Conservation (phyloP, 208 protist species). For the Angomonas deanei region DNA sequence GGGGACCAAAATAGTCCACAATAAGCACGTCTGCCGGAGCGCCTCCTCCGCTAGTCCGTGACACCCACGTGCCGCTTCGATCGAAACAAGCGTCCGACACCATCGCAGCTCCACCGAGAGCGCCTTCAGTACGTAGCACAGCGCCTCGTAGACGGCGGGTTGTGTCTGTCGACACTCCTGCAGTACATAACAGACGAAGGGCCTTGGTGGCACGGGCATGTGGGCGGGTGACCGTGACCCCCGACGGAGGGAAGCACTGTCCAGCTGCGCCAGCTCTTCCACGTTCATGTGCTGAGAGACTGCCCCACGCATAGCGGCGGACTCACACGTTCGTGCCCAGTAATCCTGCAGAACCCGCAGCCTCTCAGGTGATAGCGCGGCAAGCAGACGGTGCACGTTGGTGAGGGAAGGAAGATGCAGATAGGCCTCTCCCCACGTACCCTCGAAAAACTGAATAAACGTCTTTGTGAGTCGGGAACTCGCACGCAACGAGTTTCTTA, state of each 20-base stretch:
- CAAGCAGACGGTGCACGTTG: slow-evolving; percentile 21
- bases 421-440: slow-evolving; percentile 31
- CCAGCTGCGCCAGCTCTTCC: background rate
- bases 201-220: background rate
- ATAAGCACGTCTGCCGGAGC: slow-evolving; percentile 12
- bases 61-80: slow-evolving; percentile 6
- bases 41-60: slow-evolving; percentile 2
- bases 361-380: background rate
- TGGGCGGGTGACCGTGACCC: background rate
- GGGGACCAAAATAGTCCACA: slow-evolving; percentile 2
- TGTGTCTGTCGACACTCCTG: background rate
- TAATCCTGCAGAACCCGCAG: slow-evolving; percentile 4
- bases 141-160: background rate
- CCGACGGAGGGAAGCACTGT: too few relatives aligned
- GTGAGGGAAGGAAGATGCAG: slow-evolving; percentile 28
- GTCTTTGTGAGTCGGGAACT: slow-evolving; percentile 21
- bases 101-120: background rate
- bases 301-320: background rate
- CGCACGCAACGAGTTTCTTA: slow-evolving; percentile 14
- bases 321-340: slow-evolving; percentile 5
- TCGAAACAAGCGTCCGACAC: background rate
- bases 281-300: background rate
- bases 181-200: background rate
- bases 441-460: slow-evolving; percentile 34
- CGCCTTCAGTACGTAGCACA: background rate